Percentiles rank a stretch among this genome's conserved stretches.
Evolutionary conservation across 176 grass and related monocot genomes (phyloP).

Genomic region (Luzula sylvatica): DNA sequence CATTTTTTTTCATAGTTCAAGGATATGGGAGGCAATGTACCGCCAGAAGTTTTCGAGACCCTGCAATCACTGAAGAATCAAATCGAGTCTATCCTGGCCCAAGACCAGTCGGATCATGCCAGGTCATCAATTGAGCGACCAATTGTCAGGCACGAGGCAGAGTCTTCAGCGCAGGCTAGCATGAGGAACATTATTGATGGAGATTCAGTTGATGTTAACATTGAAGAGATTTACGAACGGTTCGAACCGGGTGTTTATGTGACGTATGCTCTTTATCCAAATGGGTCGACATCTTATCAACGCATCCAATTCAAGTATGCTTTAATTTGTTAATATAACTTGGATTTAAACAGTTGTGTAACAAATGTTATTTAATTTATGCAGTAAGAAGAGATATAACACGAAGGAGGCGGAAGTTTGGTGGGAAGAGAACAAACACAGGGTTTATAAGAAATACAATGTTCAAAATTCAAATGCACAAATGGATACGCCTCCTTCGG

Average conservation of each 20-base stretch:
- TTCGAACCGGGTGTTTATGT: slow-evolving; percentile 96
- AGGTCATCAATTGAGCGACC: slow-evolving; percentile 26
- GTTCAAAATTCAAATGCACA: slow-evolving; percentile 15
- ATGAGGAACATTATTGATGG: slow-evolving; percentile 25
- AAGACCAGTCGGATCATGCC: slow-evolving; percentile 21
- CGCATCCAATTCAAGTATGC: slow-evolving; percentile 75
- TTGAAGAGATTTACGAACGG: slow-evolving; percentile 51
- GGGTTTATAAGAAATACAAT: slow-evolving; percentile 47
- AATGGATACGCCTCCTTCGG: neutral
- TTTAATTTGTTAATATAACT: neutral
- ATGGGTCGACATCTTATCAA: slow-evolving; percentile 50
- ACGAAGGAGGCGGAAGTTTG: slow-evolving; percentile 67
- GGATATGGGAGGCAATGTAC: slow-evolving; percentile 46
- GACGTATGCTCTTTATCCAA: slow-evolving; percentile 37
- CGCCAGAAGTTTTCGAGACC: slow-evolving; percentile 35
- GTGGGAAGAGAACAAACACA: slow-evolving; percentile 78
- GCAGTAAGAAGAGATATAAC: slow-evolving; percentile 66
- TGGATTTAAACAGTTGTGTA: neutral
- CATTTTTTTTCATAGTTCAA: slow-evolving; percentile 39
- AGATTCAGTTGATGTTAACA: neutral
- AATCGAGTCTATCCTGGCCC: slow-evolving; percentile 23
- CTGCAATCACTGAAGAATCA: slow-evolving; percentile 38
- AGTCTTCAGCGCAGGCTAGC: slow-evolving; percentile 24
- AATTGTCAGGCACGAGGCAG: slow-evolving; percentile 15
- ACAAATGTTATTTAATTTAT: slow-evolving; percentile 6